A percentile compares a stretch with the other conserved stretches of the same genome.
These are phyloP conservation scores for Ramaria sp. DNA, from an alignment of 768 basidiomycete genomes.

Conservation along the genomic window DNA sequence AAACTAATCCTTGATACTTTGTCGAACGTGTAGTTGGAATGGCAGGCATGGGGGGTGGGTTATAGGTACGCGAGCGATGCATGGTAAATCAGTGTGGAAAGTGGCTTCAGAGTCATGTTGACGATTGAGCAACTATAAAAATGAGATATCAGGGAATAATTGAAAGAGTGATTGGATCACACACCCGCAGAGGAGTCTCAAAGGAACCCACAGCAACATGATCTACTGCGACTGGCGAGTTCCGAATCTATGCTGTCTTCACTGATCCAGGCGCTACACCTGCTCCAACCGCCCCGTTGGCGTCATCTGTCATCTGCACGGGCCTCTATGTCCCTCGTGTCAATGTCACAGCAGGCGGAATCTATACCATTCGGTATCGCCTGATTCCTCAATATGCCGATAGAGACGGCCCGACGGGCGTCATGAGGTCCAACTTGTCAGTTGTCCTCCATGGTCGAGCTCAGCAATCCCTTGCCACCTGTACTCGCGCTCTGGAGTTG, in stretches of 20 bases:
- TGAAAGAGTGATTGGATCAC: conserved; percentile 17
- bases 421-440: too few relatives aligned
- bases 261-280: conserved; percentile 76
- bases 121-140: conserved; percentile 79
- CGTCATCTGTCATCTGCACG: conserved; percentile 37
- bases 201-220: conserved; percentile 95
- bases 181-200: conserved; percentile 93
- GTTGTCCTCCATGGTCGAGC: too few relatives aligned
- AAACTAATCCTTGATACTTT: too few relatives aligned
- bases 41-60: conserved; percentile 24
- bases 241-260: conserved; percentile 88
- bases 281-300: conserved; percentile 40
- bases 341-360: too few relatives aligned
- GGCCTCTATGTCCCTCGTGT: too few relatives aligned
- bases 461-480: too few relatives aligned
- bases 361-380: too few relatives aligned
- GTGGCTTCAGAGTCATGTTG: conserved; percentile 86
- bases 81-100: conserved; percentile 81
- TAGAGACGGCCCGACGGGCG: too few relatives aligned
- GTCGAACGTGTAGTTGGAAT: too few relatives aligned
- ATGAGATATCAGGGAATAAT: neutral
- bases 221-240: conserved; percentile 90
- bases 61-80: conserved; percentile 85
- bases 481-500: conserved; percentile 94
- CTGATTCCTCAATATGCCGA: too few relatives aligned